Evolutionary conservation across 176 grass and related monocot genomes (phyloP).

Genomic region (Avena sativa): DNA sequence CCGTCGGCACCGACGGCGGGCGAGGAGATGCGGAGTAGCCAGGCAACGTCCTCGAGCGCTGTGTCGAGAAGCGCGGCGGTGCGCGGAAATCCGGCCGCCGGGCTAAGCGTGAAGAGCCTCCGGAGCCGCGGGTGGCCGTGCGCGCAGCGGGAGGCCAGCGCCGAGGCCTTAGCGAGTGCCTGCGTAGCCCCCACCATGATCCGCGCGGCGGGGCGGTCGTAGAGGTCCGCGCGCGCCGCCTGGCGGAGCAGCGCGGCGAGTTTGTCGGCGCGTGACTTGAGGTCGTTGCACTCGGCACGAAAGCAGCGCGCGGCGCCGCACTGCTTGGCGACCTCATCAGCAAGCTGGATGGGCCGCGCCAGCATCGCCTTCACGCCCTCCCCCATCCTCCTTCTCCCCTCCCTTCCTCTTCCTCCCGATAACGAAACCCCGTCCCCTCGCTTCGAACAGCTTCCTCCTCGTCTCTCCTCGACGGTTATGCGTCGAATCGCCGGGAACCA

Average conservation of each 20-base stretch:
- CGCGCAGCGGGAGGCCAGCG: conserved; percentile 60
- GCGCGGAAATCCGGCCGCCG: conserved; percentile 68
- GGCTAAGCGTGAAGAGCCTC: conserved; percentile 68
- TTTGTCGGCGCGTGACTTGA: conserved; percentile 71
- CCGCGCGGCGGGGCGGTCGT: conserved; percentile 75
- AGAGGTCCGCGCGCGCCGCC: conserved; percentile 82
- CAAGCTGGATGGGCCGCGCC: conserved; percentile 80
- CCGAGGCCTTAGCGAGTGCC: conserved; percentile 60
- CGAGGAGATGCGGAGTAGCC: conserved; percentile 15
- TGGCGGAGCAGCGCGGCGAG: conserved; percentile 80
- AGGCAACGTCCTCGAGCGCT: conserved; percentile 13
- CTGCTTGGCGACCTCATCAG: conserved; percentile 76
- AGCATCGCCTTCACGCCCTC: conserved; percentile 82
- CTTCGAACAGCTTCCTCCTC: not conserved
- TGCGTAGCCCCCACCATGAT: conserved; percentile 61
- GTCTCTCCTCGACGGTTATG: not conserved
- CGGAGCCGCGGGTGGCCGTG: conserved; percentile 60
- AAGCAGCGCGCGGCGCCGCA: conserved; percentile 52
- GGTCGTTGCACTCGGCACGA: conserved; percentile 66
- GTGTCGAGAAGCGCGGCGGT: conserved; percentile 36
- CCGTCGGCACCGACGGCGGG: not conserved
- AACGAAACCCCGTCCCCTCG: not conserved
- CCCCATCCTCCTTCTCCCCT: conserved; percentile 46
- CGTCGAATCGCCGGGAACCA: conserved; percentile 1
- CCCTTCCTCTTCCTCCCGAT: not conserved